Percentiles rank a stretch among this genome's conserved stretches.
Conservation (phyloP, 2,329 filamentous ascomycete species). For the Aspergillus novoparasiticus region DNA sequence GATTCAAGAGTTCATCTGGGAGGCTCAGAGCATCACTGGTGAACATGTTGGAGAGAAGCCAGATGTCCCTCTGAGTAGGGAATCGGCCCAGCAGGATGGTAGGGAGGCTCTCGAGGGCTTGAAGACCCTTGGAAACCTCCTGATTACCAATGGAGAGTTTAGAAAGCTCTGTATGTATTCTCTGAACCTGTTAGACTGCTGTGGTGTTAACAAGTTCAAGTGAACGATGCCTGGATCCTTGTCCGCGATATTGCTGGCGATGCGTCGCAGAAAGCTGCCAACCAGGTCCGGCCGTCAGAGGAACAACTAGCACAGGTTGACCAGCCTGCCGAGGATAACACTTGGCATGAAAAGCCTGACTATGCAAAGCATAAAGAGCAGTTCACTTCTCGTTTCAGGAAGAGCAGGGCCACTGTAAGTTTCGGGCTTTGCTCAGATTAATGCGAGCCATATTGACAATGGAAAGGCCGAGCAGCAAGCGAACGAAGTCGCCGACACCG, state of each 20-base stretch:
- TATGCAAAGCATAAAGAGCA: slow-evolving; percentile 69
- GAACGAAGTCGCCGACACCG: slow-evolving; percentile 58
- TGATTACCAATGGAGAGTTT: slow-evolving; percentile 96
- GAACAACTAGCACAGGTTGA: slow-evolving; percentile 79
- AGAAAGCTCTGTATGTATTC: slow-evolving; percentile 74
- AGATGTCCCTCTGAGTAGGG: slow-evolving; percentile 71
- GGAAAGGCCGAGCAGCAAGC: slow-evolving; percentile 50
- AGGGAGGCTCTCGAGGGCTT: slow-evolving; percentile 82
- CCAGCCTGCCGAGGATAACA: slow-evolving; percentile 82
- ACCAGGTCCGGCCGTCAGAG: slow-evolving; percentile 73
- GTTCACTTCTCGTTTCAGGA: slow-evolving; percentile 62
- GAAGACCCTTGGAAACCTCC: slow-evolving; percentile 80
- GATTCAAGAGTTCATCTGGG: slow-evolving; percentile 96
- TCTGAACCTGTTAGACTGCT: slow-evolving; percentile 11
- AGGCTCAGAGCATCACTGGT: slow-evolving; percentile 74
- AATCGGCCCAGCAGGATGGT: slow-evolving; percentile 77
- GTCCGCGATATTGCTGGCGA: slow-evolving; percentile 91
- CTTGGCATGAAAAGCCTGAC: slow-evolving; percentile 87
- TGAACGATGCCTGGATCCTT: slow-evolving; percentile 78
- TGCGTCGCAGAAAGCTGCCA: slow-evolving; percentile 77
- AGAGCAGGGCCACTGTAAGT: slow-evolving; percentile 55
- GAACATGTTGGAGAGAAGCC: slow-evolving; percentile 62
- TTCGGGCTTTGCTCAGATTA: slow-evolving; percentile 11
- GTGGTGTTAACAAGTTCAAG: slow-evolving; percentile 41
- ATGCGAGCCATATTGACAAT: neutral